Base-by-base conservation (phyloP, 139 green algal species). In the Ulvella scutata region DNA sequence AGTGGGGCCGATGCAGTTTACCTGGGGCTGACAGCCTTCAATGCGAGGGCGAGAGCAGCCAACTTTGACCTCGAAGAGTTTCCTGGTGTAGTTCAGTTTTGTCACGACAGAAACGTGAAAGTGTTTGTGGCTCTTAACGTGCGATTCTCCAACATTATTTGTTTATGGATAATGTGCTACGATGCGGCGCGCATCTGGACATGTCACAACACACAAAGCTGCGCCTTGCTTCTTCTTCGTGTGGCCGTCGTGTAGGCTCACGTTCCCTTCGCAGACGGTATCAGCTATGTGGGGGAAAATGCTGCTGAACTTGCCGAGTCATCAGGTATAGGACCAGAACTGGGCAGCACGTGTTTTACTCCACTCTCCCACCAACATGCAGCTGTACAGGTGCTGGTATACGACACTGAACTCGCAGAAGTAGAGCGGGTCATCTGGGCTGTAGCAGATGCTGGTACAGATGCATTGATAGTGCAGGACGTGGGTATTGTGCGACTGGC, bases 381-480 rank as follows among this genome's bases (percentile, higher is more conserved):
- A n/a, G n/a, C n/a, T n/a, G n/a, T n/a, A n/a, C n/a, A n/a, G n/a
- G n/a, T n/a, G n/a, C 76, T 91, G 37, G 79, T 93, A 21, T 94
- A 92, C 83, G 88, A 96, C 44, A 79, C 88, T 59, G 89, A 96
- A 79, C 81, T 96, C 60, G 23, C n/a, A 1, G 59, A 43, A 3
- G 62, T 88, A 61, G 89, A 92, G 80, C 35, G 61, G 13, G 21
- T 38, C 3, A 77, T 89, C 13, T 73, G 82, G 3, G 43, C 75
- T 35, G 77, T 91, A 35, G 88, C 87, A 23, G 37, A 7, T 3
- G 82, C 88, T 7, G 88, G 89, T 3, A 89, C 92, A 36, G 91
- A 96, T 43, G 91, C 91, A 0, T 76, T 92, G 51, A 96, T 96
- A 38, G 91, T 96, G 51, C 88, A 92, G 81, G 89, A 94, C 79